Percentiles rank a stretch among this genome's conserved stretches.
phyloP scores from a whole-genome alignment of 176 grass and related monocot species.

The Paspalum vaginatum region DNA sequence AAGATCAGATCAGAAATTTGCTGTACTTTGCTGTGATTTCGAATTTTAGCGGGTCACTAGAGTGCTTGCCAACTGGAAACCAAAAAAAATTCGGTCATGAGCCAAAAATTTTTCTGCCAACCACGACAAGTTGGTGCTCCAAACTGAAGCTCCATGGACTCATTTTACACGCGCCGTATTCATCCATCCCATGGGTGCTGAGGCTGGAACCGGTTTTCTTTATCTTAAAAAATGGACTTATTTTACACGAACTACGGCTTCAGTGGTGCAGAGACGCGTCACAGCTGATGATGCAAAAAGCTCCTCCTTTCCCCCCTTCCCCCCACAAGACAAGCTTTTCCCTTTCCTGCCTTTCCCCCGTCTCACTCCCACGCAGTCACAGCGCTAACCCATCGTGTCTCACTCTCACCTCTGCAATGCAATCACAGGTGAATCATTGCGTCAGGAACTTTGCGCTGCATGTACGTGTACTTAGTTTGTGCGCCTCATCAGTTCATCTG shows the following conservation, averaged over 20 bases:
- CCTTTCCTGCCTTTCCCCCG: background rate
- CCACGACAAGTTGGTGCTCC: no score
- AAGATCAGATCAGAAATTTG: no score
- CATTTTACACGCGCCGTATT: no score
- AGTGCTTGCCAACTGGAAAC: no score
- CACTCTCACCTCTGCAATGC: background rate
- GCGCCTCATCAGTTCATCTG: background rate
- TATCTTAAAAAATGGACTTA: no score
- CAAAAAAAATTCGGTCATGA: no score
- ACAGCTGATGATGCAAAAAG: background rate
- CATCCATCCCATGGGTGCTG: no score
- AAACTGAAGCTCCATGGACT: no score
- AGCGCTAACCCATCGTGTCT: background rate
- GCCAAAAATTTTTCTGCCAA: no score
- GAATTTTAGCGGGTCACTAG: no score
- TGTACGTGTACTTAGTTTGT: background rate
- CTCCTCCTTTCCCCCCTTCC: background rate
- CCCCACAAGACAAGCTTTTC: background rate
- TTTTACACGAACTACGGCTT: background rate
- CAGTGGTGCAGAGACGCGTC: background rate
- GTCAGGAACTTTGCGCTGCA: slow-evolving; percentile 10
- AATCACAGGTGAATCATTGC: slow-evolving; percentile 47
- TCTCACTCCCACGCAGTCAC: background rate
- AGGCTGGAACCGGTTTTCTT: no score
- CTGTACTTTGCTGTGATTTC: no score